phyloP scores from a whole-genome alignment of 352 stramenopile genomes.

The Globisporangium nagaii region DNA sequence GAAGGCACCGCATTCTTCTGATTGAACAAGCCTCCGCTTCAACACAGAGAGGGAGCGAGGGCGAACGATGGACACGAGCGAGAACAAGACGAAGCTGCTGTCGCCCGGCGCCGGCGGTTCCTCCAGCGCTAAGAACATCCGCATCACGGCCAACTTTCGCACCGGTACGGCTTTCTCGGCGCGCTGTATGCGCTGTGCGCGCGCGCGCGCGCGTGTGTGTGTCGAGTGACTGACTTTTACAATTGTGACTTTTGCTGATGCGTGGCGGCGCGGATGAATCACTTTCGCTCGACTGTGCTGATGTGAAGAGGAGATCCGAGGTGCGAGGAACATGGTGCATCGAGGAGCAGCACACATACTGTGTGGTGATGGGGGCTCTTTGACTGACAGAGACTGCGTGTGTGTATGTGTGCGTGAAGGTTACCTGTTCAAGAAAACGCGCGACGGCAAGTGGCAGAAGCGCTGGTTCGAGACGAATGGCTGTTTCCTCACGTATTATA shows the following conservation, averaged over 20 bases:
- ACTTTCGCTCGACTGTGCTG: not conserved
- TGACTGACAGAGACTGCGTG: not conserved
- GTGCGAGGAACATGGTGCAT: constrained; percentile 15
- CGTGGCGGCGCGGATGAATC: not conserved
- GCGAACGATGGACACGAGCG: constrained; percentile 2
- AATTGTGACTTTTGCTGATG: not conserved
- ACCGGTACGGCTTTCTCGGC: constrained; percentile 24
- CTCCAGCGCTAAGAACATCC: constrained; percentile 11
- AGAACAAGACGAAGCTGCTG: constrained; percentile 9
- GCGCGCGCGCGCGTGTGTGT: not conserved
- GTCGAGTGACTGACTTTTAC: too few species aligned
- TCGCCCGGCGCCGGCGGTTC: constrained; percentile 7
- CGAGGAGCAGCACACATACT: not conserved
- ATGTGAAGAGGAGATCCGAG: constrained; percentile 47
- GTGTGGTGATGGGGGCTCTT: not conserved
- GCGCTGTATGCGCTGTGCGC: not conserved
- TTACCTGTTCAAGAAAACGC: constrained; percentile 93
- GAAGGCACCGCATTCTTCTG: not conserved
- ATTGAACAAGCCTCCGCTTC: not conserved
- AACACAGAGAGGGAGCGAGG: not conserved
- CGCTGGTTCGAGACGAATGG: constrained; percentile 99
- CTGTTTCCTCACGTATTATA: constrained; percentile 99
- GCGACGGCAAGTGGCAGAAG: constrained; percentile 95
- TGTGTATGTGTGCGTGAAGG: constrained; percentile 23
- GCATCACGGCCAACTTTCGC: constrained; percentile 62